Conservation (phyloP, 345 rosid genomes). For the Eucalyptus curtisii region DNA sequence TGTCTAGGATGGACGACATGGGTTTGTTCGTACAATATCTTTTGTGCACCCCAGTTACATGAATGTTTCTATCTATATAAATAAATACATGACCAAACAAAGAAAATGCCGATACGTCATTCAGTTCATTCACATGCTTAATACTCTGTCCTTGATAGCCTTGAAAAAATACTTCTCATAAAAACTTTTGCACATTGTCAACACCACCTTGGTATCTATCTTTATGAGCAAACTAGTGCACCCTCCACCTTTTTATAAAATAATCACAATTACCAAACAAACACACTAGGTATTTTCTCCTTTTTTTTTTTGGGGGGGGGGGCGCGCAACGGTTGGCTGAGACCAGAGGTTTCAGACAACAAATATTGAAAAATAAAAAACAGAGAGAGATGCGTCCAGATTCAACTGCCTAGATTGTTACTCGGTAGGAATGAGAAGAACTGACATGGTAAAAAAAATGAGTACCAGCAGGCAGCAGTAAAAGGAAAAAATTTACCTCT, state of each 20-base stretch:
- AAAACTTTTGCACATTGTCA: neutral
- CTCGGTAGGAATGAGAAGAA: constrained; percentile 3
- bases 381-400: neutral
- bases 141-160: neutral
- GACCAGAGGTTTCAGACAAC: neutral
- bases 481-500: constrained; percentile 14
- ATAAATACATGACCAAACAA: neutral
- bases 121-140: neutral
- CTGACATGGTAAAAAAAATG: neutral
- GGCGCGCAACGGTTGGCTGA: neutral
- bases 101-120: neutral
- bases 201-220: neutral
- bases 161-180: neutral
- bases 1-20: neutral
- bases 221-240: neutral
- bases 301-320: neutral
- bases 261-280: neutral
- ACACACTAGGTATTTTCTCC: neutral
- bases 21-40: neutral
- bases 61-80: neutral
- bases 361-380: constrained; percentile 6
- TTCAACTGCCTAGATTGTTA: constrained; percentile 18
- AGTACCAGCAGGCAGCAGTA: constrained; percentile 18
- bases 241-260: neutral
- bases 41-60: neutral